These are phyloP conservation scores for Chaetomium tenue DNA, from an alignment of 495 filamentous ascomycete species.

Conservation along the genomic window DNA sequence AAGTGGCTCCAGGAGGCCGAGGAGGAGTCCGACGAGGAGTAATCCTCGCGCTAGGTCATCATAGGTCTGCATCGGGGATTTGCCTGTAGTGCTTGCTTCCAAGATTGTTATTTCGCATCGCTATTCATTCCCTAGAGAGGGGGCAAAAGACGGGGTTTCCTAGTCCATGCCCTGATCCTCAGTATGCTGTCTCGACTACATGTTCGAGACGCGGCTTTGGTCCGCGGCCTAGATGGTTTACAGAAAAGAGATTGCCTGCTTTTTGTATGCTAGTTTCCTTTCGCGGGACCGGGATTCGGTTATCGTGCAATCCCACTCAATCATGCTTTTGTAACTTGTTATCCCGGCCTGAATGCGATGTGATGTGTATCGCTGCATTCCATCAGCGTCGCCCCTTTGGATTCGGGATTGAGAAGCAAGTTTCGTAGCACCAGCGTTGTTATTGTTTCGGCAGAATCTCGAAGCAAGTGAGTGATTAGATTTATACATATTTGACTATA, in stretches of 20 bases:
- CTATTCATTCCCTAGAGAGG: background rate
- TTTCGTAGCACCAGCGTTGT: too few relatives aligned
- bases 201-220: background rate
- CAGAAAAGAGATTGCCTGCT: constrained; percentile 12
- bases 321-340: background rate
- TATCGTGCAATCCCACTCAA: constrained; percentile 3
- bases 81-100: background rate
- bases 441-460: too few relatives aligned
- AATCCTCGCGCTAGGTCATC: background rate
- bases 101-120: constrained; percentile 4
- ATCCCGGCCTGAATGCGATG: background rate
- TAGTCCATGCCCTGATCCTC: background rate
- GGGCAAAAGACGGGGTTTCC: background rate
- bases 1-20: constrained; percentile 90
- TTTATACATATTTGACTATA: background rate
- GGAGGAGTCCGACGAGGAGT: constrained; percentile 64
- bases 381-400: too few relatives aligned
- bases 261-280: constrained; percentile 1
- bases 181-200: background rate
- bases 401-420: too few relatives aligned
- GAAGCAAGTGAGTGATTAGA: background rate
- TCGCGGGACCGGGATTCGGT: background rate
- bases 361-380: background rate
- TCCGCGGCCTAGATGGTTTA: constrained; percentile 13
- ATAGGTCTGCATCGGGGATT: background rate